These are phyloP conservation scores for Coprinopsis sp. DNA, from an alignment of 768 basidiomycete genomes.

Conservation along the genomic window DNA sequence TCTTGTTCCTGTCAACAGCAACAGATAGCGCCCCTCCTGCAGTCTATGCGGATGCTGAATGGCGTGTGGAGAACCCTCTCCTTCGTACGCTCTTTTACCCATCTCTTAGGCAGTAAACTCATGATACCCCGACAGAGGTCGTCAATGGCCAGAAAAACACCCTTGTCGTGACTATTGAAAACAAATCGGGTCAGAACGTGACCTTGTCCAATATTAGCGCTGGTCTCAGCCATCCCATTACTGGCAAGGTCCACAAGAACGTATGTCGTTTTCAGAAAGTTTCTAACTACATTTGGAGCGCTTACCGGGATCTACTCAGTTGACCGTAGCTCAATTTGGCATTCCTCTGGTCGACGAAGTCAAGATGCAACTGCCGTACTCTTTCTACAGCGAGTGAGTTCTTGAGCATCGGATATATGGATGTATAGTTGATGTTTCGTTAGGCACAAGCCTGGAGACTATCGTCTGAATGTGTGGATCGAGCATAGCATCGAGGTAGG, in stretches of 20 bases:
- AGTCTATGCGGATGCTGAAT: constrained; percentile 49
- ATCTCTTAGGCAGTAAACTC: constrained; percentile 10
- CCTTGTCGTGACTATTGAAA: constrained; percentile 63
- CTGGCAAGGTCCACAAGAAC: constrained; percentile 64
- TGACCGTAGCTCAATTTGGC: constrained; percentile 50
- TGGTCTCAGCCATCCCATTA: constrained; percentile 63
- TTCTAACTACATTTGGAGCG: background rate
- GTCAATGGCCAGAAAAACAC: constrained; percentile 81
- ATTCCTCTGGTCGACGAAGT: constrained; percentile 49
- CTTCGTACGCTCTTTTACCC: constrained; percentile 51
- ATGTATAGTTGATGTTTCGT: too few species aligned
- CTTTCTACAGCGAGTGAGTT: constrained; percentile 79
- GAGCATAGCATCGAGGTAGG: constrained; percentile 63
- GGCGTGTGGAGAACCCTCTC: constrained; percentile 70
- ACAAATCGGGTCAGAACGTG: constrained; percentile 68
- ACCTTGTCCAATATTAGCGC: constrained; percentile 64
- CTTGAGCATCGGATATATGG: background rate
- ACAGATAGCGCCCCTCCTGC: constrained; percentile 45
- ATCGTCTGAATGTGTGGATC: constrained; percentile 71
- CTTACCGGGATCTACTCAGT: constrained; percentile 33
- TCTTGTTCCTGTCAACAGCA: constrained; percentile 13
- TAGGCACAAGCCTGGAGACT: constrained; percentile 78
- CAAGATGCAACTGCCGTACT: constrained; percentile 63
- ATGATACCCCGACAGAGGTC: constrained; percentile 48
- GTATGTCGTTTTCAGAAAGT: constrained; percentile 28